These are phyloP conservation scores for Omphalea diandra DNA, from an alignment of 441 rosid genomes.

Conservation along the genomic window DNA sequence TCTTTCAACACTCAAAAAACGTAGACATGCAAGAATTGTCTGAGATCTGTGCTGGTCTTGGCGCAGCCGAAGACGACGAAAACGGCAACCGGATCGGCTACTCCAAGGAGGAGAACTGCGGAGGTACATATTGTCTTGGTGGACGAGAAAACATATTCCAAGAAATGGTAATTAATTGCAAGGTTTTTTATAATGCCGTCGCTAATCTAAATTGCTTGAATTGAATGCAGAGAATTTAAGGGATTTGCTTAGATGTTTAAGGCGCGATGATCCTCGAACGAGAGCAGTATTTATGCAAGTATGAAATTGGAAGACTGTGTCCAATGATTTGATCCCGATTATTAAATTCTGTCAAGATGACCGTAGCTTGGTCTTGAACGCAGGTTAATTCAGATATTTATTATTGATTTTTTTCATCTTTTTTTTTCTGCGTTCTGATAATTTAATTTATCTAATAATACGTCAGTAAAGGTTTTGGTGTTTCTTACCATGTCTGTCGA, in stretches of 20 bases:
- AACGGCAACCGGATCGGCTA: slow-evolving; percentile 58
- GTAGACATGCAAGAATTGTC: slow-evolving; percentile 76
- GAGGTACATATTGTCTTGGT: slow-evolving; percentile 40
- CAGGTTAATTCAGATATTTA: slow-evolving; percentile 43
- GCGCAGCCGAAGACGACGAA: slow-evolving; percentile 53
- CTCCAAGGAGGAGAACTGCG: slow-evolving; percentile 59
- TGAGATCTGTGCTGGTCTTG: slow-evolving; percentile 71
- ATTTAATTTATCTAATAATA: slow-evolving; percentile 2
- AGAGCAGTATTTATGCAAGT: slow-evolving; percentile 91
- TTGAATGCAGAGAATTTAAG: slow-evolving; percentile 60
- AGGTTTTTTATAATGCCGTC: background rate
- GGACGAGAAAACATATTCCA: background rate
- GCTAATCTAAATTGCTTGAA: background rate
- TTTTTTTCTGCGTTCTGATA: background rate
- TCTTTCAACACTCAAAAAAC: no score
- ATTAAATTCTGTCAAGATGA: slow-evolving; percentile 70
- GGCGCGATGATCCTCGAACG: slow-evolving; percentile 87
- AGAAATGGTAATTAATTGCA: background rate
- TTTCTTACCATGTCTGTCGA: slow-evolving; percentile 94
- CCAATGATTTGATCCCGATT: slow-evolving; percentile 90
- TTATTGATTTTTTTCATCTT: background rate
- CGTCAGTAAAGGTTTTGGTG: slow-evolving; percentile 89
- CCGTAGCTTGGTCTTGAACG: slow-evolving; percentile 64
- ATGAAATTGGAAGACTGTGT: slow-evolving; percentile 82
- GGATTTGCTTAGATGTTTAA: slow-evolving; percentile 80